Percentiles rank a stretch among this genome's conserved stretches.
phyloP scores from a whole-genome alignment of 2,329 filamentous ascomycete species.

The Stagonosporopsis tanaceti region DNA sequence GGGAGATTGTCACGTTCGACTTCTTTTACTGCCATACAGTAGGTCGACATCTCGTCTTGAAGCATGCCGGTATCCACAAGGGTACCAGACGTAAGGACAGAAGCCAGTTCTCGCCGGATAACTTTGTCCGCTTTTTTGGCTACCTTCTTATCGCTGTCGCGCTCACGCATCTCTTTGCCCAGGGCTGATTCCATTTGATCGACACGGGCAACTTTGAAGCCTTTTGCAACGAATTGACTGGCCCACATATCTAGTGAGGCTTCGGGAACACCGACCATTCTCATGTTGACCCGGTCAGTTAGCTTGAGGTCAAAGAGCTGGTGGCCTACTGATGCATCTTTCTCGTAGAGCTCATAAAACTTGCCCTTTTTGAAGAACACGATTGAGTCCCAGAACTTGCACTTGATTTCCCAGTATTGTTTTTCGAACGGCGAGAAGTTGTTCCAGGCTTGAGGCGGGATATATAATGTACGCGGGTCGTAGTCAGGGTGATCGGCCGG shows the following conservation, averaged over 20 bases:
- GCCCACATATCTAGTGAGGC: constrained; percentile 96
- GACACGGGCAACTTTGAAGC: constrained; percentile 94
- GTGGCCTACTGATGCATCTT: constrained; percentile 94
- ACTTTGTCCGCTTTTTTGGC: constrained; percentile 78
- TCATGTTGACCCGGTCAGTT: constrained; percentile 98
- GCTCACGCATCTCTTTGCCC: constrained; percentile 98
- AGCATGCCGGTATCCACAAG: constrained; percentile 96
- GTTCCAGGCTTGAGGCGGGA: constrained; percentile 79
- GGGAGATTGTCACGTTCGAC: constrained; percentile 74
- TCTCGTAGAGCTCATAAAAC: constrained; percentile 98
- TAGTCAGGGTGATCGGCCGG: constrained; percentile 83
- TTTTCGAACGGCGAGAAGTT: constrained; percentile 95
- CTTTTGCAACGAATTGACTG: constrained; percentile 97
- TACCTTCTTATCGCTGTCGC: constrained; percentile 68
- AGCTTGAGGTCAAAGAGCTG: constrained; percentile 97
- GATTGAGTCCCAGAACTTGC: constrained; percentile 95
- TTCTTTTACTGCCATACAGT: constrained; percentile 90
- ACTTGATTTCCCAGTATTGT: constrained; percentile 99
- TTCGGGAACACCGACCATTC: constrained; percentile 98
- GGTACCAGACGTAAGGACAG: constrained; percentile 89
- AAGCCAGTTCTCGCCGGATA: constrained; percentile 88
- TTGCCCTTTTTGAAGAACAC: constrained; percentile 99
- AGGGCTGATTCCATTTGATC: constrained; percentile 97
- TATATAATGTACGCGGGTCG: constrained; percentile 88
- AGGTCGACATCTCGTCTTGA: constrained; percentile 96